Conservation (phyloP, 2,329 filamentous ascomycete genomes). For the Balansia obtecta region DNA sequence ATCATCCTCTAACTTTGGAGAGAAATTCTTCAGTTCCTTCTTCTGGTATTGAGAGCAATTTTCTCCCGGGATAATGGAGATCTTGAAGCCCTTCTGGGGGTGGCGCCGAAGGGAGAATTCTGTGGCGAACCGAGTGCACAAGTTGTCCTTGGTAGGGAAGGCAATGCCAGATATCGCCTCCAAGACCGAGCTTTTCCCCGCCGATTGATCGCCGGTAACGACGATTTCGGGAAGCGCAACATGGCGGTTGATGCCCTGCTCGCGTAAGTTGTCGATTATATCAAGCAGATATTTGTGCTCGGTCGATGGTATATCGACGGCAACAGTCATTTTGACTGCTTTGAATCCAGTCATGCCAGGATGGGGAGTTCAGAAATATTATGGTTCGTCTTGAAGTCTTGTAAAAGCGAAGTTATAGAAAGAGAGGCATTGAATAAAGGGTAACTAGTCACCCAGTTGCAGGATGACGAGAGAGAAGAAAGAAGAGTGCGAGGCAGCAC, state of each 20-base stretch:
- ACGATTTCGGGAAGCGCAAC: slow-evolving; percentile 35
- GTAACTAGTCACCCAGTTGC: background rate
- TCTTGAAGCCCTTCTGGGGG: slow-evolving; percentile 18
- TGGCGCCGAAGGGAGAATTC: slow-evolving; percentile 45
- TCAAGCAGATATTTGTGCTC: slow-evolving; percentile 7
- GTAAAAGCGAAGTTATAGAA: background rate
- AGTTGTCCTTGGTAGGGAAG: slow-evolving; percentile 43
- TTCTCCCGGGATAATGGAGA: slow-evolving; percentile 19
- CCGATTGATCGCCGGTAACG: slow-evolving; percentile 48
- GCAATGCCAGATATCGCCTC: slow-evolving; percentile 50
- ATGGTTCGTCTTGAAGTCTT: background rate
- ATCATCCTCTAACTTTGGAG: background rate
- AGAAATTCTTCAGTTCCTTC: slow-evolving; percentile 15
- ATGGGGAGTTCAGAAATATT: background rate
- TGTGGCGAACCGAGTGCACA: slow-evolving; percentile 52
- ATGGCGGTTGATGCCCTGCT: slow-evolving; percentile 5
- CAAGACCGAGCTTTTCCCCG: slow-evolving; percentile 52
- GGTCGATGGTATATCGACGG: slow-evolving; percentile 3
- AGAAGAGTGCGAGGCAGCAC: background rate
- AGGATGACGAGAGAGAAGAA: background rate
- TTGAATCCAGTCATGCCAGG: too few relatives aligned
- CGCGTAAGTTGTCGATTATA: slow-evolving; percentile 7
- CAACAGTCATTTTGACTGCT: background rate
- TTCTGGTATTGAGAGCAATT: slow-evolving; percentile 14
- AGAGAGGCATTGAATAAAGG: background rate